Evolutionary conservation across 305 asterid genomes (phyloP), one percentile per base, ranked within the genome.

Genomic region (Fraxinus sp.): DNA sequence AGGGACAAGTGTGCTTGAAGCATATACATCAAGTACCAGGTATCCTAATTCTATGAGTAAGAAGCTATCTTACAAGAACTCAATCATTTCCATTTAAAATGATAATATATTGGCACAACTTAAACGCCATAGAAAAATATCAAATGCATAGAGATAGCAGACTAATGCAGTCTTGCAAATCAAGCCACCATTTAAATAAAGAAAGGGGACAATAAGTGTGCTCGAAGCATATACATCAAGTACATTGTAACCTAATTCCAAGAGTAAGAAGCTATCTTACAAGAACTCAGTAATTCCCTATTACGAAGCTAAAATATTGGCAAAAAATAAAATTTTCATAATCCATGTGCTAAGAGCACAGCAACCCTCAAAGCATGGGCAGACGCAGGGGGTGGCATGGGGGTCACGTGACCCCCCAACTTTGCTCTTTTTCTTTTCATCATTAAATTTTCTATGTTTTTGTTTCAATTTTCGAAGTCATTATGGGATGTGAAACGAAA

Each of bases 201-300:
- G 57, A 39, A 75, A 55, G 30, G 13, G 46, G 46, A 39, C 7
- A 74, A 35, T 20, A 33, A n/a, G 32, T 77, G 52, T 41, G 39
- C 55, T 39, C 57, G 10, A 78, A 73, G 32, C 33, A 72, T 41
- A 62, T 16, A 18, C 35, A 81, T 35, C 57, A 73, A 28, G 14
- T 30, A 77, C 28, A 72, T 26, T 49, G 75, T 22, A 22, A 26
- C 44, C 37, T 80, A 76, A 13, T 46, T 55, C 70, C 36, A 35
- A 81, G 32, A 26, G 18, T 36, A 62, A 20, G n/a, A 76, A 26
- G 41, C 46, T 11, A 80, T 73, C 75, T 80, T 70, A 72, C 11
- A 66, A 4, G 37, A 71, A 73, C 74, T 37, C 79, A 77, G 44
- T 44, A 70, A 74, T 77, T 52, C 4, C 33, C 72, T 39, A 75